Evolutionary conservation across 371 early-diverging fungal genomes (phyloP), one percentile per base, ranked within the genome.

Genomic region (Astathelohania contejeani): DNA sequence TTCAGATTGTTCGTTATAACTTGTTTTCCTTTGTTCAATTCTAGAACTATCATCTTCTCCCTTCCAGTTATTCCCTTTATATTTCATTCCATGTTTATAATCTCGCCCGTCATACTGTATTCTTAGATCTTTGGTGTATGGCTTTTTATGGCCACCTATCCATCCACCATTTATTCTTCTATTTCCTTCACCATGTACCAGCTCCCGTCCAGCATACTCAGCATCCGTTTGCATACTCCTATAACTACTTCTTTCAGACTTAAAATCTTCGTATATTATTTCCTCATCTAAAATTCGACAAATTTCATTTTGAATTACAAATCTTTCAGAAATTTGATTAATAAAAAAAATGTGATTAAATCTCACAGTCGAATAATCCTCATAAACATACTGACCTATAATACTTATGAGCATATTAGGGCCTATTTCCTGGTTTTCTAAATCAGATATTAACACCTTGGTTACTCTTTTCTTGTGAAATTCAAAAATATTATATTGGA

Each of bases 361-460:
- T 50, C 63, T 55, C 23, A 25, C 26, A n/a, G 40, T 42, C 20
- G 56, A 29, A 19, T 39, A 35, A 47, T 63, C 53, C 14, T 14
- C 25, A 38, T 57, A 63, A 25, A 63, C 58, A 53, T 57, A 56
- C 47, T 63, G 57, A n/a, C 63, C 63, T 10, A 63, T 27, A 4
- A 57, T 46, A 47, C 18, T 49, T 6, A 45, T 19, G 14, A 57
- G 40, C 9, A 39, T 27, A 28, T 46, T n/a, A 3, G 51, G 22
- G n/a, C 49, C 52, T 20, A 51, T 47, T 37, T 47, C 49, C 25
- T 56, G 58, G 10, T 18, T 25, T n/a, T 40, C 40, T 22, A 56
- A n/a, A 19, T 25, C 27, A 18, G 63, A 63, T 32, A 63, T 38
- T 6, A 63, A 28, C 2, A 63, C 58, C 28, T 63, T 63, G 7